Evolutionary conservation across 345 rosid species (phyloP), one percentile per base, ranked within the genome.

Genomic region (Clausena lansium): DNA sequence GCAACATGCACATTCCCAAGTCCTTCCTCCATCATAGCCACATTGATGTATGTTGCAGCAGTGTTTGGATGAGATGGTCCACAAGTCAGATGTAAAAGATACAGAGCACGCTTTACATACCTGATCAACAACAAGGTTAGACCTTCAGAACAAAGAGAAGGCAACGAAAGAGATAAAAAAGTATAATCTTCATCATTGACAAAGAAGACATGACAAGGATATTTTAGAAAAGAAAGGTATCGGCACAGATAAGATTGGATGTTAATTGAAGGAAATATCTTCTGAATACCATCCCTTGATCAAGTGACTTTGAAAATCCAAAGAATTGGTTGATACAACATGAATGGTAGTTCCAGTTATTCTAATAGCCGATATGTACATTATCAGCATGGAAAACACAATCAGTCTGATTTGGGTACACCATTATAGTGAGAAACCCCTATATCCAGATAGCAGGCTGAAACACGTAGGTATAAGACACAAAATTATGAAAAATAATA

Each of bases 1-100:
- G 99, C 99, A 82, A 94, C 93, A 86, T 92, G 99, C 83, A 94
- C 98, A 82, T 96, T 96, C 24, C 99, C 99, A 63, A 96, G 93
- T 78, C 99, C 98, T 90, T 96, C 99, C 91, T 96, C 99, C 99
- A 96, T 94, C 99, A 96, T 96, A 71, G 99, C 99, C 76, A 92
- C 97, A 73, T 94, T 96, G 75, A 96, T 96, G 85, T 96, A 96
- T 70, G 99, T 96, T 67, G 99, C 99, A 78, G 98, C 99, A 81
- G 98, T 96, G 76, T 96, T 96, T 65, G 99, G 99, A 86, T 96
- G 99, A 76, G 97, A 96, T 69, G 98, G 95, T 45, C 98, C 99
- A 64, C 99, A 96, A 11, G 99, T 96, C 62, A 96, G 97, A 87
- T 94, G 99, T 71, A 96, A 83, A 67, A 94, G 99, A 88, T 96